phyloP scores from a whole-genome alignment of 306 rosid genomes.

The Lathyrus aphaca region DNA sequence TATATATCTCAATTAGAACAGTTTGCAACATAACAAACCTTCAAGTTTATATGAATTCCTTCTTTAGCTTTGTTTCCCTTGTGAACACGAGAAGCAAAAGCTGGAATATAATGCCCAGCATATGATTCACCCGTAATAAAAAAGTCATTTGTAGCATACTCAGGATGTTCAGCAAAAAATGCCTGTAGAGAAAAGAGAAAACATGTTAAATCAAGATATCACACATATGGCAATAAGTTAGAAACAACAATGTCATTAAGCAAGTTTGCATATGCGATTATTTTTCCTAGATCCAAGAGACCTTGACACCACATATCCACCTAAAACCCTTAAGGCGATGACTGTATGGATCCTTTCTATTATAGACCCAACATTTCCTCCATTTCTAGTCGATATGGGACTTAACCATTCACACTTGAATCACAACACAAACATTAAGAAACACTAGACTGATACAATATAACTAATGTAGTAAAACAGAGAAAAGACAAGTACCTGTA shows the following conservation, averaged over 20 bases:
- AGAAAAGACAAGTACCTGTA: conserved; percentile 61
- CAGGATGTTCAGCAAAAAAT: conserved; percentile 82
- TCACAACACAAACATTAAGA: too few species aligned
- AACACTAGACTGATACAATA: conserved; percentile 13
- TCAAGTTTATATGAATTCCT: conserved; percentile 91
- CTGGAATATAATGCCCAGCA: conserved; percentile 99
- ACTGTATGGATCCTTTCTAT: too few species aligned
- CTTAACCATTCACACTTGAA: too few species aligned
- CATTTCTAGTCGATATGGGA: too few species aligned
- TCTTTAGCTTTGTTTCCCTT: conserved; percentile 92
- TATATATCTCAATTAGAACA: not conserved
- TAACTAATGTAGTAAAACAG: not conserved
- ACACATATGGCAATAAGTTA: not conserved
- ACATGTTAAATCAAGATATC: conserved; percentile 31
- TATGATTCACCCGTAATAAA: conserved; percentile 96
- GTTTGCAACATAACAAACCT: conserved; percentile 51
- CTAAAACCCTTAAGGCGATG: too few species aligned
- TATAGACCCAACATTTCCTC: too few species aligned
- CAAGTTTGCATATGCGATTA: not conserved
- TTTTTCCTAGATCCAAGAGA: too few species aligned
- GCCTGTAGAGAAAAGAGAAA: conserved; percentile 53
- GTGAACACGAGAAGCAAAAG: conserved; percentile 91
- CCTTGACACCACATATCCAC: too few species aligned
- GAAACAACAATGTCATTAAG: not conserved
- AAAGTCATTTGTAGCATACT: conserved; percentile 77